Percentiles rank a stretch among this genome's conserved stretches.
phyloP scores from a whole-genome alignment of 116 monocot species.

The Posidonia oceanica region DNA sequence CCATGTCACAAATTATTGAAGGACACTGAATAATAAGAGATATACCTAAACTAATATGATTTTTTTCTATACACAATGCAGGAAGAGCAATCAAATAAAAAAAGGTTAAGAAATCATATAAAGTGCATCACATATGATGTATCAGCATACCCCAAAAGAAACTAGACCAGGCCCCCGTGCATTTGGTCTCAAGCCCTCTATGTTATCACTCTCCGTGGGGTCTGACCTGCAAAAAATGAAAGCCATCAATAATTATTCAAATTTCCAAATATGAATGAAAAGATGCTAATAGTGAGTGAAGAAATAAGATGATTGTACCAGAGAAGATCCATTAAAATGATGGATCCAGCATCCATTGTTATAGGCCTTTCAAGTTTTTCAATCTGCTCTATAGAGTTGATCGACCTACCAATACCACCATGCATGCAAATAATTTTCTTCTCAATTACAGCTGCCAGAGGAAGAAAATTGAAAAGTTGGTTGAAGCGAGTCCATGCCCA shows the following conservation, averaged over 20 bases:
- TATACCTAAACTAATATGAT: background rate
- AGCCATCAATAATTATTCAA: background rate
- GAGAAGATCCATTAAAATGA: constrained; percentile 91
- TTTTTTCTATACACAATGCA: background rate
- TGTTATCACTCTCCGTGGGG: constrained; percentile 97
- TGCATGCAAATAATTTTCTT: constrained; percentile 99
- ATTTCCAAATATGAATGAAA: background rate
- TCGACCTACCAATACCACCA: constrained; percentile 98
- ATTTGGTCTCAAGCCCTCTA: constrained; percentile 98
- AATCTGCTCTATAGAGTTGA: constrained; percentile 88
- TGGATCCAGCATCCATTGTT: constrained; percentile 98
- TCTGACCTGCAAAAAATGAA: constrained; percentile 73
- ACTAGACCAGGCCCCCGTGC: constrained; percentile 98
- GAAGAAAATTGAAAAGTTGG: constrained; percentile 90
- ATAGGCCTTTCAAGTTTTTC: constrained; percentile 97
- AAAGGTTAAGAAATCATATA: background rate
- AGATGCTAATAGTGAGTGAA: background rate
- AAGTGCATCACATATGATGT: background rate
- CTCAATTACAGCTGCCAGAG: constrained; percentile 92
- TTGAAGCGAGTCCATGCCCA: constrained; percentile 98
- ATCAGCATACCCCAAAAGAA: constrained; percentile 84
- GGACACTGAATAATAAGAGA: background rate
- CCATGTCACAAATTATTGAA: background rate
- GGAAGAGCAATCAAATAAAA: background rate
- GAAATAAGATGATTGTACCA: constrained; percentile 35